Evolutionary conservation across 192 early-diverging fungal species (phyloP).

Genomic region (Spizellomyces punctatus): DNA sequence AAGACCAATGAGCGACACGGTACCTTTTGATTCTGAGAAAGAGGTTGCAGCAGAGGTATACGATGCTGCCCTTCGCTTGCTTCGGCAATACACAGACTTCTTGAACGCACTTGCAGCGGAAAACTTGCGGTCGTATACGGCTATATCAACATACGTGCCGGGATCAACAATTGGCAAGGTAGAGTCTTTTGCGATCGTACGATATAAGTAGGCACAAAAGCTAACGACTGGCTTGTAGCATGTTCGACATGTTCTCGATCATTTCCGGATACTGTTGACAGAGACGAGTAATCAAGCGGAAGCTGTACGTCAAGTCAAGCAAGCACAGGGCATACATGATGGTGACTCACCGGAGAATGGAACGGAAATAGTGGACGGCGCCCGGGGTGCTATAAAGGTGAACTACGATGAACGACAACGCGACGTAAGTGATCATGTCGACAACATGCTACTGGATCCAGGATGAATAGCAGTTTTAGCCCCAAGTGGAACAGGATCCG

Average conservation of each 20-base stretch:
- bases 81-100: slow-evolving; percentile 8
- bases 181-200: too few relatives aligned
- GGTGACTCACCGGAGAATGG: slow-evolving; percentile 8
- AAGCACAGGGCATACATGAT: background rate
- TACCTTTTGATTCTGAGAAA: too few relatives aligned
- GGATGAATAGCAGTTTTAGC: background rate
- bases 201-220: too few relatives aligned
- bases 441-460: background rate
- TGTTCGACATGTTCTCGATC: slow-evolving; percentile 33
- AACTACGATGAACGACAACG: slow-evolving; percentile 26
- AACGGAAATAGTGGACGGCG: background rate
- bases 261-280: slow-evolving; percentile 24
- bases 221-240: slow-evolving; percentile 5
- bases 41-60: too few relatives aligned
- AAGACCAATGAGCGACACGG: too few relatives aligned
- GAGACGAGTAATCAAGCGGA: background rate
- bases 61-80: background rate
- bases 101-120: background rate
- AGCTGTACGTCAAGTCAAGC: background rate
- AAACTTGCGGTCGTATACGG: background rate
- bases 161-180: slow-evolving; percentile 12
- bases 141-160: slow-evolving; percentile 10
- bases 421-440: slow-evolving; percentile 19
- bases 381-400: background rate
- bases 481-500: slow-evolving; percentile 1